phyloP scores from a whole-genome alignment of 2,329 filamentous ascomycete genomes.

The Geosmithia putterillii region DNA sequence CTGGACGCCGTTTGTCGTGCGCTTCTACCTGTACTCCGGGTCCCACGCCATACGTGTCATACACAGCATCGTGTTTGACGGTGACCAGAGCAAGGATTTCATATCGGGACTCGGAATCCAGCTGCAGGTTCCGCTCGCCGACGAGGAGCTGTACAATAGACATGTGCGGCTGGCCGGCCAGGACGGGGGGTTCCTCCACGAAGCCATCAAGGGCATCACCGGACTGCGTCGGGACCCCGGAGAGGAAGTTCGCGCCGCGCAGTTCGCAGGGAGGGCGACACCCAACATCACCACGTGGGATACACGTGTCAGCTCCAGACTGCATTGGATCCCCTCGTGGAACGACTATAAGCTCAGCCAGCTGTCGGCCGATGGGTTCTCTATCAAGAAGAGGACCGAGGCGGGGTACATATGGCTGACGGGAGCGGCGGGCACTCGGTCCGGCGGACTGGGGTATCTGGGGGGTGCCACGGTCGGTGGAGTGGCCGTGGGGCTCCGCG shows the following conservation, averaged over 20 bases:
- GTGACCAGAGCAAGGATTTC: constrained; percentile 32
- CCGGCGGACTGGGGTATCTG: constrained; percentile 43
- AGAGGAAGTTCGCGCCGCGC: constrained; percentile 31
- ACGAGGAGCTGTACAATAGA: constrained; percentile 42
- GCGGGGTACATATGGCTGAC: constrained; percentile 43
- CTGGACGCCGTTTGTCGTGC: constrained; percentile 35
- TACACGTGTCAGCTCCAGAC: constrained; percentile 23
- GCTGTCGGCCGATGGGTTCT: constrained; percentile 47
- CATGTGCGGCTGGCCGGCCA: constrained; percentile 43
- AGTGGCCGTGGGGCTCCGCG: constrained; percentile 41
- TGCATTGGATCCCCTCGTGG: constrained; percentile 45
- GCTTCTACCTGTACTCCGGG: constrained; percentile 46
- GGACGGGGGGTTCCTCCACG: constrained; percentile 39
- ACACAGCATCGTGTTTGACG: constrained; percentile 43
- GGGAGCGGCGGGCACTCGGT: constrained; percentile 39
- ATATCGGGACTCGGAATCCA: constrained; percentile 39
- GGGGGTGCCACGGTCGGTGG: constrained; percentile 42
- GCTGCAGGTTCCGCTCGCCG: constrained; percentile 39
- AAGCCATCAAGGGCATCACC: constrained; percentile 47
- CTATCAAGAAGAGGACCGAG: constrained; percentile 45
- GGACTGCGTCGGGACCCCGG: constrained; percentile 44
- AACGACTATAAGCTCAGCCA: constrained; percentile 43
- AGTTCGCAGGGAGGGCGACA: constrained; percentile 31
- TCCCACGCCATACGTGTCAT: constrained; percentile 39
- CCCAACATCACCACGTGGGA: constrained; percentile 30